These are phyloP conservation scores for Neofusicoccum cordaticola DNA, from an alignment of 2,329 filamentous ascomycete species.

Conservation along the genomic window DNA sequence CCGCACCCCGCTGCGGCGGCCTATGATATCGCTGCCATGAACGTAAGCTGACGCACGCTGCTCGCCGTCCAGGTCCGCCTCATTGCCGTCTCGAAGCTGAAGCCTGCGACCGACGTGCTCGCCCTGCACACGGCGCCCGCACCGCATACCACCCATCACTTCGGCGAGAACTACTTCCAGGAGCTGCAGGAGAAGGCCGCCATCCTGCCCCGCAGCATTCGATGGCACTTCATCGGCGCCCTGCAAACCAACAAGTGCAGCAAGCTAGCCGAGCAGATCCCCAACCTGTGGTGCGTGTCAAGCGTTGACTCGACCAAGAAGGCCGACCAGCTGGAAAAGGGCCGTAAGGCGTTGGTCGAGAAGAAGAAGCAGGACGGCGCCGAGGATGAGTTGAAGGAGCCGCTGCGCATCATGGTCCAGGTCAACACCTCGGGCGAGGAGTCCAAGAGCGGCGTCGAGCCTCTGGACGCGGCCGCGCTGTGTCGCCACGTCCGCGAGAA, in stretches of 20 bases:
- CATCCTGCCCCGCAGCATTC: conserved; percentile 71
- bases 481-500: conserved; percentile 67
- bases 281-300: conserved; percentile 87
- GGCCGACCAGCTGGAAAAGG: conserved; percentile 74
- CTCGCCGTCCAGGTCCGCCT: conserved; percentile 64
- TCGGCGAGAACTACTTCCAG: conserved; percentile 87
- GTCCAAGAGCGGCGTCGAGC: conserved; percentile 77
- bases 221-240: conserved; percentile 96
- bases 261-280: conserved; percentile 73
- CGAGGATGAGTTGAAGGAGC: conserved; percentile 26
- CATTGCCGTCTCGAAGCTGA: conserved; percentile 94
- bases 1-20: too few species aligned
- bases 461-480: conserved; percentile 60
- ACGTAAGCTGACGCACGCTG: not conserved
- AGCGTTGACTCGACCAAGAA: conserved; percentile 89
- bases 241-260: conserved; percentile 94
- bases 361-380: conserved; percentile 27
- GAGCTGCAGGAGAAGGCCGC: conserved; percentile 84
- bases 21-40: not conserved
- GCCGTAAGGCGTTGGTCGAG: conserved; percentile 59
- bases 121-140: conserved; percentile 65
- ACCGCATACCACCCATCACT: conserved; percentile 63
- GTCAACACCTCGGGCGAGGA: conserved; percentile 92
- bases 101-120: conserved; percentile 87
- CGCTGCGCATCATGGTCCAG: conserved; percentile 78